These are phyloP conservation scores for Aspergillus spinulosporus DNA, from an alignment of 2,329 filamentous ascomycete species.

Conservation along the genomic window DNA sequence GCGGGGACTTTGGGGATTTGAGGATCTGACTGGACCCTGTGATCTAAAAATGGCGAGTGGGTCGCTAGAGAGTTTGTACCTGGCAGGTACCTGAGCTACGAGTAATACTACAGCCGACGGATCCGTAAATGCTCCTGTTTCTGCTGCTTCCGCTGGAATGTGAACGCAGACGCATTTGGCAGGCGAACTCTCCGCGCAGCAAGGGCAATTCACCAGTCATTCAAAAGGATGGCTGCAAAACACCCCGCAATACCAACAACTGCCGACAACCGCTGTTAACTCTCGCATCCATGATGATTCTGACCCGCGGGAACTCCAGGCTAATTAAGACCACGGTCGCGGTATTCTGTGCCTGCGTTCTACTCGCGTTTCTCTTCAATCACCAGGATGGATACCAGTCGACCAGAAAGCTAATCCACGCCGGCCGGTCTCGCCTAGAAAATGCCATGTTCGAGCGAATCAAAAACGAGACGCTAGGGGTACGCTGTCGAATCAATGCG, in stretches of 20 bases:
- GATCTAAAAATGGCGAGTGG: conserved; percentile 4
- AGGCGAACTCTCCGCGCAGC: not conserved
- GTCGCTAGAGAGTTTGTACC: not conserved
- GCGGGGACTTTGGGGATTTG: too few relatives aligned
- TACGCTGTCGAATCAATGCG: conserved; percentile 14
- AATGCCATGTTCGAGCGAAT: conserved; percentile 25
- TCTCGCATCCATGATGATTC: conserved; percentile 1
- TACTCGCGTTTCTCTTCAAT: conserved; percentile 7
- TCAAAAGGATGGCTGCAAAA: not conserved
- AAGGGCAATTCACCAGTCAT: not conserved
- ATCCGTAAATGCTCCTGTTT: too few relatives aligned
- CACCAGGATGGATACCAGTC: conserved; percentile 12
- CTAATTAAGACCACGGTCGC: conserved; percentile 8
- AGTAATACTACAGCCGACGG: not conserved
- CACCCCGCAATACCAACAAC: not conserved
- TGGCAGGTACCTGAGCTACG: conserved; percentile 3
- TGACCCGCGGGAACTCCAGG: conserved; percentile 10
- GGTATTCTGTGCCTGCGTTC: conserved; percentile 11
- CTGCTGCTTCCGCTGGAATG: not conserved
- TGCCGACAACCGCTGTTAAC: not conserved
- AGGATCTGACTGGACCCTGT: not conserved
- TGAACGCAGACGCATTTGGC: conserved; percentile 2
- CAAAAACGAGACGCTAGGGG: conserved; percentile 31
- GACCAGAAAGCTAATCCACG: conserved; percentile 9
- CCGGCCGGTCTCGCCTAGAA: conserved; percentile 16